Percentiles rank a stretch among this genome's conserved stretches.
Conservation (phyloP, 352 stramenopile genomes). For the Phytophthora fragariaefolia region DNA sequence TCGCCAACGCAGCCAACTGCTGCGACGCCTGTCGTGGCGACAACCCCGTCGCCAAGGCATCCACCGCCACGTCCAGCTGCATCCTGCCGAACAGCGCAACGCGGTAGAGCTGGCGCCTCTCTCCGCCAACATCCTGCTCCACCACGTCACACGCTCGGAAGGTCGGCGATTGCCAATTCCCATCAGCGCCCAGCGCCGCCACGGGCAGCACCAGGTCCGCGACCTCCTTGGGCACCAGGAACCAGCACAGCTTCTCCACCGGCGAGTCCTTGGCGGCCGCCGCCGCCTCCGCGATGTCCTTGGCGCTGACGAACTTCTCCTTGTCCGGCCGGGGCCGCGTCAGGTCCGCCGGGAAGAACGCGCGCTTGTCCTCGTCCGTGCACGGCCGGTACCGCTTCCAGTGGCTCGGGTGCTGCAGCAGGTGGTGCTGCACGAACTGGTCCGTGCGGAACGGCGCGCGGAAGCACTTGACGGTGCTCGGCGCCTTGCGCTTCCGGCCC, state of each 20-base stretch:
- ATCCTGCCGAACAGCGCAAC: conserved; percentile 22
- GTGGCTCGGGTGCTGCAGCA: conserved; percentile 47
- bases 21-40: conserved; percentile 20
- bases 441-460: conserved; percentile 54
- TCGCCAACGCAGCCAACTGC: conserved; percentile 12
- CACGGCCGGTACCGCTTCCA: conserved; percentile 45
- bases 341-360: conserved; percentile 45
- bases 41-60: conserved; percentile 23
- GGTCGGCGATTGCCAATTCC: conserved; percentile 7
- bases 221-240: conserved; percentile 18
- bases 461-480: conserved; percentile 64
- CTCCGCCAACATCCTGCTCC: not conserved
- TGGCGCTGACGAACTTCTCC: conserved; percentile 2
- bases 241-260: conserved; percentile 18
- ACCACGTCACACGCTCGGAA: conserved; percentile 16
- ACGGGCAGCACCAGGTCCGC: conserved; percentile 12
- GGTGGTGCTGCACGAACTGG: conserved; percentile 59
- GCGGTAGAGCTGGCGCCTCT: conserved; percentile 14
- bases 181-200: not conserved
- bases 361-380: conserved; percentile 39
- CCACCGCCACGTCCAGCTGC: conserved; percentile 28
- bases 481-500: conserved; percentile 49
- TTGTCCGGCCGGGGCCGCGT: conserved; percentile 10
- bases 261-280: conserved; percentile 4
- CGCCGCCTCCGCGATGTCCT: conserved; percentile 13